Conservation (phyloP, 306 rosid genomes). For the Castanea mollissima region DNA sequence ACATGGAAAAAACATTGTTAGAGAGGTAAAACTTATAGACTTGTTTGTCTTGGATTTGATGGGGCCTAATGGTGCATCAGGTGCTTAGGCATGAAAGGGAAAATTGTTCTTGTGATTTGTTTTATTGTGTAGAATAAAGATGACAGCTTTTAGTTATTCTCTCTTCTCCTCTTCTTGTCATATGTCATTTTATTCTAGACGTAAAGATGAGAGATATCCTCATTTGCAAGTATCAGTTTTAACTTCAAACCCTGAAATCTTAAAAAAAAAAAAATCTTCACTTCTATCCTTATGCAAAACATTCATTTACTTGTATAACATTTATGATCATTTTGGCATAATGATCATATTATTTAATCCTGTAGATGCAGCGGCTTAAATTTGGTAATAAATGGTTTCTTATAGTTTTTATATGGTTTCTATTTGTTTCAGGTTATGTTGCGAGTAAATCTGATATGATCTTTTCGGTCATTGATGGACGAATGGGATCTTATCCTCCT, state of each 20-base stretch:
- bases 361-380: no score
- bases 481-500: slow-evolving; percentile 81
- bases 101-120: background rate
- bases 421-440: slow-evolving; percentile 44
- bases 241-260: no score
- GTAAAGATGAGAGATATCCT: no score
- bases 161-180: background rate
- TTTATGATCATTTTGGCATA: background rate
- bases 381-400: background rate
- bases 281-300: no score
- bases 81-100: background rate
- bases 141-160: no score
- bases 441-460: slow-evolving; percentile 61
- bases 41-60: background rate
- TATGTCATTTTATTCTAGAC: background rate
- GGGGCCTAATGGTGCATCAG: background rate
- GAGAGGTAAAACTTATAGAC: slow-evolving; percentile 69
- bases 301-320: background rate
- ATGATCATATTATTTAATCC: background rate
- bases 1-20: slow-evolving; percentile 91
- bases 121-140: background rate
- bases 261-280: no score
- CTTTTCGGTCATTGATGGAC: slow-evolving; percentile 64
- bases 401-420: background rate
- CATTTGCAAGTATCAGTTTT: no score